Evolutionary conservation across 768 basidiomycete genomes (phyloP), one percentile per base, ranked within the genome.

Genomic region (Phylloporus sp.): DNA sequence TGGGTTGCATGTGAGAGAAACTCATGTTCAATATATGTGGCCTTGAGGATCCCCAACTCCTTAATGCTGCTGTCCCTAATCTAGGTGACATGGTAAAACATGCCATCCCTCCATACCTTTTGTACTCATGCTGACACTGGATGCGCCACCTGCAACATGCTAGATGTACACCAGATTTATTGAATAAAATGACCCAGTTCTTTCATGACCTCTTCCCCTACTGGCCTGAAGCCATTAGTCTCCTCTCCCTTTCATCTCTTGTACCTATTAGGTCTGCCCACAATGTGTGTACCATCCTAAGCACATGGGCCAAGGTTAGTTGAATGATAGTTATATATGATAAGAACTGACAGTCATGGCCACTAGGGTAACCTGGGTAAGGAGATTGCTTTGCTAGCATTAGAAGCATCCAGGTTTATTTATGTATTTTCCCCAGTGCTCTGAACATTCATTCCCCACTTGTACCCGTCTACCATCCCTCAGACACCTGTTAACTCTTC

Each of bases 291-390:
- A 54, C 27, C 1, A 36, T 8, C 16, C 10, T 54, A 12, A 6
- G 11, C 8, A 7, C 26, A 16, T 54, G 53, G 53, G 29, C 32
- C 27, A 46, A 54, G 49, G 53, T 54, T 23, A 31, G 39, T 5
- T 26, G 2, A 32, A 20, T 4, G 1, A 26, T 32, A 4, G 26
- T 20, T 5, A 36, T 6, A 13, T 34, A 22, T 23, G 20, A 22
- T 34, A 6, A 12, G 13, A 5, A 45, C 32, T 35, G 29, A 29
- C 12, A 29, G 13, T 13, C 2, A 6, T 2, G 12, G 34, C 8
- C 22, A 6, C 5, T 15, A 52, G n/a, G n/a, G n/a, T n/a, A n/a
- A n/a, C n/a, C n/a, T n/a, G 45, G 24, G 6, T 6, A 3, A 32
- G 10, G 45, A 52, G 3, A 20, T 52, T 26, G 45, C 23, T 18